Percentiles rank a stretch among this genome's conserved stretches.
Conservation (phyloP, 805 yeast genomes). For the Lachancea lanzarotensis region DNA sequence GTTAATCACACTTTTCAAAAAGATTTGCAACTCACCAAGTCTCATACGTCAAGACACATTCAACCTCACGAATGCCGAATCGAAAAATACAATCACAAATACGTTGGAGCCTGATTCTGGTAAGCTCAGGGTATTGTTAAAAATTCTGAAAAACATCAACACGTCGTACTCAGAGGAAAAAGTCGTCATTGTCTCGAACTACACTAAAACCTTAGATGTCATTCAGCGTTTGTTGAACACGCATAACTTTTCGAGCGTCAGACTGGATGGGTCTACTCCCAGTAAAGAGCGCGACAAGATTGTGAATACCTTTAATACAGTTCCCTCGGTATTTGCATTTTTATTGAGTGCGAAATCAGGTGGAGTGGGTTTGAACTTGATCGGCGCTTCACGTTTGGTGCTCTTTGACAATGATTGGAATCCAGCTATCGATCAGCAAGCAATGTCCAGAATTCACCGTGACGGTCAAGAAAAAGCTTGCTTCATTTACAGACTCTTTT, state of each 20-base stretch:
- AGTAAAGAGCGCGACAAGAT: conserved; percentile 54
- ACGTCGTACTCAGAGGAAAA: conserved; percentile 49
- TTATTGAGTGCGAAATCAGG: conserved; percentile 86
- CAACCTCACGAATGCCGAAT: conserved; percentile 8
- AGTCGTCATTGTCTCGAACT: conserved; percentile 79
- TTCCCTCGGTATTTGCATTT: conserved; percentile 50
- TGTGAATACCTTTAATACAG: conserved; percentile 62
- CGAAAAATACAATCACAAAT: conserved; percentile 7
- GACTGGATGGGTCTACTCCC: conserved; percentile 85
- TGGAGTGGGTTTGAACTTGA: conserved; percentile 83
- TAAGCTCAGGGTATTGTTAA: conserved; percentile 55
- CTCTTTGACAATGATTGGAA: conserved; percentile 96
- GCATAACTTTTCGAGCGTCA: conserved; percentile 42
- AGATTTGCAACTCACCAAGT: conserved; percentile 77
- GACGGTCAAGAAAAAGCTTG: conserved; percentile 85
- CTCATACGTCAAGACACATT: conserved; percentile 45
- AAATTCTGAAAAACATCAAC: conserved; percentile 46
- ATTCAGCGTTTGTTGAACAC: conserved; percentile 51
- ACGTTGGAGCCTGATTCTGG: conserved; percentile 39
- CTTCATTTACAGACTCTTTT: conserved; percentile 71
- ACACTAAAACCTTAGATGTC: conserved; percentile 78
- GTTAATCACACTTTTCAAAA: conserved; percentile 67
- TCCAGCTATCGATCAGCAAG: conserved; percentile 86
- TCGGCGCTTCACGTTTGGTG: conserved; percentile 82
- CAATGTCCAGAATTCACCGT: conserved; percentile 91